A percentile compares a stretch with the other conserved stretches of the same genome.
phyloP scores from a whole-genome alignment of 108 stramenopile genomes.

The Stephanodiscus triporus region DNA sequence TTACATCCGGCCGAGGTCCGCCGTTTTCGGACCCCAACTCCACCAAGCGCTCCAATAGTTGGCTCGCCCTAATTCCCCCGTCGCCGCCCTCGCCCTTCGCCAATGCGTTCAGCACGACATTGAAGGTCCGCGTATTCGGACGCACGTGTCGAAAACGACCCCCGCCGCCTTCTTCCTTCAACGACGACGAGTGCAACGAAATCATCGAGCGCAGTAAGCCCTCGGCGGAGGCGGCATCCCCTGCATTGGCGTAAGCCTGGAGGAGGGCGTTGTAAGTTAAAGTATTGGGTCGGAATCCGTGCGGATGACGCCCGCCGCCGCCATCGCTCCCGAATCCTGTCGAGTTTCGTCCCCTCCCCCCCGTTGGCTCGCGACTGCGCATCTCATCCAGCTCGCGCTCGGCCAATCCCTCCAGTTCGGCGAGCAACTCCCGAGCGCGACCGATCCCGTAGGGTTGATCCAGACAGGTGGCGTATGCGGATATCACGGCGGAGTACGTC shows the following conservation, averaged over 20 bases:
- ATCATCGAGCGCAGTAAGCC: slow-evolving; percentile 30
- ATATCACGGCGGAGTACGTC: slow-evolving; percentile 38
- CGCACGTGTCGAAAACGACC: slow-evolving; percentile 34
- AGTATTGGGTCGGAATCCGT: slow-evolving; percentile 48
- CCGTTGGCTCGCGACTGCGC: background rate
- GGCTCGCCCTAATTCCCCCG: slow-evolving; percentile 22
- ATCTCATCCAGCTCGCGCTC: background rate
- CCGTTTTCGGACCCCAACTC: background rate
- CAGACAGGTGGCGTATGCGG: slow-evolving; percentile 40
- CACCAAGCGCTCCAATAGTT: slow-evolving; percentile 24
- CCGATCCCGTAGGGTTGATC: slow-evolving; percentile 31
- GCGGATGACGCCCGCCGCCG: slow-evolving; percentile 22
- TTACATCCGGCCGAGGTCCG: slow-evolving; percentile 23
- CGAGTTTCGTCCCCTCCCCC: background rate
- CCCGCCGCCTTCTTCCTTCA: slow-evolving; percentile 30
- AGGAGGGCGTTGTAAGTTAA: slow-evolving; percentile 49
- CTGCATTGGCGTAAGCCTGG: slow-evolving; percentile 52
- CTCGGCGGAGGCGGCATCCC: slow-evolving; percentile 48
- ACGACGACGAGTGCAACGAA: slow-evolving; percentile 27
- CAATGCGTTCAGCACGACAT: slow-evolving; percentile 42
- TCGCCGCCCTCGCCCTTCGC: slow-evolving; percentile 26
- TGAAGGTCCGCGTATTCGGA: slow-evolving; percentile 46
- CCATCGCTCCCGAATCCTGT: background rate
- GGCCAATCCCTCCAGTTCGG: slow-evolving; percentile 34
- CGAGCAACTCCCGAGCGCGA: slow-evolving; percentile 27